A percentile compares a stretch with the other conserved stretches of the same genome.
phyloP scores from a whole-genome alignment of 208 protist species.

The Crithidia acanthocephali region DNA sequence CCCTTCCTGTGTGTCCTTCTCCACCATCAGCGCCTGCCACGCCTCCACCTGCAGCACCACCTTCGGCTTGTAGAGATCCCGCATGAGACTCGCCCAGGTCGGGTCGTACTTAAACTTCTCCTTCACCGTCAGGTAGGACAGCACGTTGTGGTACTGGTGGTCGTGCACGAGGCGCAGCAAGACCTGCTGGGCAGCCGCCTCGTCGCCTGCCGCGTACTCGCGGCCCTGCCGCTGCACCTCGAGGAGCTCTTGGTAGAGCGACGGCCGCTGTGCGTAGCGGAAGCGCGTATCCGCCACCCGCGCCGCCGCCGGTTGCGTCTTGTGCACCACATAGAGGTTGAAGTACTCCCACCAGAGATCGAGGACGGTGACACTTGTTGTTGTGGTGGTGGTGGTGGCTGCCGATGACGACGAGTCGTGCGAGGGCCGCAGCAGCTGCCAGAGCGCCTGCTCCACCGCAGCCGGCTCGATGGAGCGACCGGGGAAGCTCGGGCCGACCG shows the following conservation, averaged over 20 bases:
- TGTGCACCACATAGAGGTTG: constrained; percentile 55
- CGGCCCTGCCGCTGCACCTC: constrained; percentile 26
- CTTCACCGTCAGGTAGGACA: constrained; percentile 46
- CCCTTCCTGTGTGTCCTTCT: not conserved
- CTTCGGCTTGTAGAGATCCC: constrained; percentile 49
- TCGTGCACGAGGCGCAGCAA: constrained; percentile 56
- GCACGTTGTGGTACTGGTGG: constrained; percentile 56
- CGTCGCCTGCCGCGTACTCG: constrained; percentile 24
- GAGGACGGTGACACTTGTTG: constrained; percentile 41
- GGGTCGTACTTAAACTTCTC: constrained; percentile 65
- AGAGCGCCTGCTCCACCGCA: constrained; percentile 41
- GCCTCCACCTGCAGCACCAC: constrained; percentile 11
- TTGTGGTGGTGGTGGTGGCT: not conserved
- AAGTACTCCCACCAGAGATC: constrained; percentile 83
- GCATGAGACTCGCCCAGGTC: constrained; percentile 66
- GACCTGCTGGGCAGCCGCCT: constrained; percentile 21
- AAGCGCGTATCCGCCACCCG: constrained; percentile 45
- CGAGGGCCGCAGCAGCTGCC: constrained; percentile 42
- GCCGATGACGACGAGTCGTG: not conserved
- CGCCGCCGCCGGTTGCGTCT: constrained; percentile 55
- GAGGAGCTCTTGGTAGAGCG: constrained; percentile 52
- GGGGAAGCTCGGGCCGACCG: constrained; percentile 47
- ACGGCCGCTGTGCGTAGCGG: constrained; percentile 30
- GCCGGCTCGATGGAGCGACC: constrained; percentile 24
- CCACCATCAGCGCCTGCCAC: constrained; percentile 17